Base-by-base conservation (phyloP, 768 basidiomycete genomes). In the Thelephora ganbajun region DNA sequence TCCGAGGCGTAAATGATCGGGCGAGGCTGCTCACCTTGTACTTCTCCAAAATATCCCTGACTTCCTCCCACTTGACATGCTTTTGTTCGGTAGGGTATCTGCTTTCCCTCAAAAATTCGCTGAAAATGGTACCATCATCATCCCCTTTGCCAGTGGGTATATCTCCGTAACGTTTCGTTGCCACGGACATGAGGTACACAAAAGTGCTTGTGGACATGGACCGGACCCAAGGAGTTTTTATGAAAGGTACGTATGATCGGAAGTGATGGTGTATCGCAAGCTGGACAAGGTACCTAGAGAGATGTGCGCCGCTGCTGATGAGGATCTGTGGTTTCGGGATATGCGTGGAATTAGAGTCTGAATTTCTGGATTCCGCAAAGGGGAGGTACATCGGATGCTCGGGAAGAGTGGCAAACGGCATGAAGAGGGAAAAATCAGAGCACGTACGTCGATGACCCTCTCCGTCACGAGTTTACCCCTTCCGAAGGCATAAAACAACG, bases 191-290 rank as follows among this genome's bases (percentile, higher is more conserved):
- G 55, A 88, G 79, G 58, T 87, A 69, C 1, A 67, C 65, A 54
- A 84, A 83, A 44, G 79, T 74, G 14, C 69, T 57, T 33, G 83
- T 63, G 5, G 76, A 66, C 44, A 87, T 68, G 22, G 70, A 73
- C 56, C 83, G 74, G 53, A 80, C 81, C 84, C 84, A 88, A 19
- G 66, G 65, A 1, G 79, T 74, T 63, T 85, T 85, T 62, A 86
- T 74, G 53, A 86, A 88, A 51, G 82, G 80, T 23, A 75, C 65
- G 50, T 76, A 74, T 2, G 80, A 76, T 51, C 79, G 74, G 60
- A 84, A 88, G 59, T 78, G 85, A 58, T 87, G 85, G 51, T 86
- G 83, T 46, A 81, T 76, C 33, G 83, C 80, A 46, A 82, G 71
- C 62, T 88, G 85, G 42, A 80, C 70, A 43, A 88, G 71, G 64